A percentile compares a stretch with the other conserved stretches of the same genome.
phyloP scores from a whole-genome alignment of 176 grass and related monocot genomes.

The Dendrocalamus sinicus region DNA sequence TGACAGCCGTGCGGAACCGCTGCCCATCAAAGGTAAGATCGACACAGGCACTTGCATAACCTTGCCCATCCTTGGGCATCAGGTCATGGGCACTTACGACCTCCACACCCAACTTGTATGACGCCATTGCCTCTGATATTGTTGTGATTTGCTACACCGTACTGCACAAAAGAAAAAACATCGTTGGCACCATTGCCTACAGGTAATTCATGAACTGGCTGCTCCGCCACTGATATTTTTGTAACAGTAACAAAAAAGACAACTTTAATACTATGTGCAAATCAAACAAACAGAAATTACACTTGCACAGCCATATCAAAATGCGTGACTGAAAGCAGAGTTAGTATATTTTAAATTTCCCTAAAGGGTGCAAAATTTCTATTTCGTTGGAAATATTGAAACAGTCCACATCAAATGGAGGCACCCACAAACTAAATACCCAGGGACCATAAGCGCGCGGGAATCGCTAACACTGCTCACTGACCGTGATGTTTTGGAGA shows the following conservation, averaged over 20 bases:
- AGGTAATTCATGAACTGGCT: neutral
- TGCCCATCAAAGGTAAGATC: slow-evolving; percentile 93
- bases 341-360: neutral
- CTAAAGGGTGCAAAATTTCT: neutral
- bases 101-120: slow-evolving; percentile 87
- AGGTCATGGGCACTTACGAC: slow-evolving; percentile 85
- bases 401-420: neutral
- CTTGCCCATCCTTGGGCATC: slow-evolving; percentile 95
- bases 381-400: neutral
- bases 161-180: slow-evolving; percentile 5
- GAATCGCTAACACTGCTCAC: neutral
- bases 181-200: neutral
- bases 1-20: slow-evolving; percentile 78
- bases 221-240: neutral
- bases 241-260: neutral
- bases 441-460: neutral
- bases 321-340: neutral
- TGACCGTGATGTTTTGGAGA: slow-evolving; percentile 14
- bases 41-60: slow-evolving; percentile 78
- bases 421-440: slow-evolving; percentile 8
- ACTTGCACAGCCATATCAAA: neutral
- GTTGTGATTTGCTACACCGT: neutral
- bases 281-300: neutral
- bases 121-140: slow-evolving; percentile 42
- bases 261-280: neutral